These are phyloP conservation scores for Eremochloa ophiuroides DNA, from an alignment of 176 grass and related monocot genomes.

Conservation along the genomic window DNA sequence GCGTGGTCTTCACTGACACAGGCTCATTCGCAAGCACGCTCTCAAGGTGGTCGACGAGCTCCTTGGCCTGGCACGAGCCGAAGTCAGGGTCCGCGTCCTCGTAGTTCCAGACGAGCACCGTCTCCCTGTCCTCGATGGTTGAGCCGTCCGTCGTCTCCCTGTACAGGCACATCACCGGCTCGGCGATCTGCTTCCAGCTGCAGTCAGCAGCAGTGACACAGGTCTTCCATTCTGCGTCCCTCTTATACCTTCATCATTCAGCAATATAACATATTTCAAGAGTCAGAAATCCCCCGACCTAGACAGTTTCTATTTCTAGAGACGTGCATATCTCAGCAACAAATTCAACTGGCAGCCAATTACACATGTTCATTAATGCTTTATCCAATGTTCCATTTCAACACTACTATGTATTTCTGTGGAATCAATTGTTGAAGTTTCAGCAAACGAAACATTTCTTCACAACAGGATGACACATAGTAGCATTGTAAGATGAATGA, in stretches of 20 bases:
- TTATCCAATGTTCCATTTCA: too few relatives aligned
- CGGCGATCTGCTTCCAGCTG: constrained; percentile 85
- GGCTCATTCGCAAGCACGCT: constrained; percentile 79
- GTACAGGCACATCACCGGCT: constrained; percentile 83
- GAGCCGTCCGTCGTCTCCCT: constrained; percentile 88
- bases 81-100: constrained; percentile 93
- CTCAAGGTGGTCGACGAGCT: constrained; percentile 82
- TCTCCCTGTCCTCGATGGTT: constrained; percentile 76
- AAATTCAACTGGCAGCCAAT: neutral
- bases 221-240: constrained; percentile 71
- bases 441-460: neutral
- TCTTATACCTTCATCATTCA: constrained; percentile 41
- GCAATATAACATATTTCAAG: neutral
- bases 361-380: too few relatives aligned
- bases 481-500: neutral
- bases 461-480: neutral
- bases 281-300: neutral
- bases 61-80: constrained; percentile 94
- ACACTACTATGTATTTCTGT: neutral
- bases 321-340: too few relatives aligned
- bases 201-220: constrained; percentile 54
- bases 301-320: too few relatives aligned
- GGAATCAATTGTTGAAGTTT: too few relatives aligned
- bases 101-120: constrained; percentile 77
- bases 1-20: constrained; percentile 75